Conservation (phyloP, 2,329 filamentous ascomycete genomes). For the Arthrobotrys sphaeroides region DNA sequence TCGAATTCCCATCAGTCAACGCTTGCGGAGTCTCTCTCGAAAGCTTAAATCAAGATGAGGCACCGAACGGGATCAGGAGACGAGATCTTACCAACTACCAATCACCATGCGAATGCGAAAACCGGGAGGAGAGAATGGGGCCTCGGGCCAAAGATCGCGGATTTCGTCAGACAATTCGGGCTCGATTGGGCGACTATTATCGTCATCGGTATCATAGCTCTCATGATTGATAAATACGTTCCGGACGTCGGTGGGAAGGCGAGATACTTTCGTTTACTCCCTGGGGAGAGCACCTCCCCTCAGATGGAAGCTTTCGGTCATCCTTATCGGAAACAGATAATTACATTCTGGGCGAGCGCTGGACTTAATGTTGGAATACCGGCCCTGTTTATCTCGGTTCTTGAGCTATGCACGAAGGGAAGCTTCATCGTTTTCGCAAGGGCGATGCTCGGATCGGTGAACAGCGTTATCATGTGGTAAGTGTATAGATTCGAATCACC, state of each 20-base stretch:
- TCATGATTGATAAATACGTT: conserved; percentile 48
- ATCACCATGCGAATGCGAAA: background rate
- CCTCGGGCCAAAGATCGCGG: background rate
- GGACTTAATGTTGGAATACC: conserved; percentile 37
- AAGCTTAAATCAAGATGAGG: background rate
- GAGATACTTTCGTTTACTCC: conserved; percentile 45
- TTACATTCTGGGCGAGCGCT: conserved; percentile 40
- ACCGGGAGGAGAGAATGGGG: background rate
- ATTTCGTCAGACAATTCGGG: conserved; percentile 3
- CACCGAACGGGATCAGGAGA: conserved; percentile 8
- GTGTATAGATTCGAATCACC: background rate
- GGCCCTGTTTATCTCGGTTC: conserved; percentile 30
- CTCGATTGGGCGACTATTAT: conserved; percentile 34
- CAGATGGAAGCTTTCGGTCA: conserved; percentile 41
- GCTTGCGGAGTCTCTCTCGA: background rate
- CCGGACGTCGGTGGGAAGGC: conserved; percentile 36
- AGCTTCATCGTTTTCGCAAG: conserved; percentile 27
- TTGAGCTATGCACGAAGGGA: conserved; percentile 23
- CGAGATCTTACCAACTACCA: conserved; percentile 14
- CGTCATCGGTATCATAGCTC: conserved; percentile 30
- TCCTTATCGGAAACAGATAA: conserved; percentile 42
- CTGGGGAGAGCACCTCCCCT: conserved; percentile 32
- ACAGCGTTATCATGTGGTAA: conserved; percentile 47
- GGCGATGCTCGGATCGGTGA: conserved; percentile 27
- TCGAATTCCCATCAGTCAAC: too few species aligned